Evolutionary conservation across 1,139 yeast species (phyloP).

Genomic region (Yamadazyma taylorii): DNA sequence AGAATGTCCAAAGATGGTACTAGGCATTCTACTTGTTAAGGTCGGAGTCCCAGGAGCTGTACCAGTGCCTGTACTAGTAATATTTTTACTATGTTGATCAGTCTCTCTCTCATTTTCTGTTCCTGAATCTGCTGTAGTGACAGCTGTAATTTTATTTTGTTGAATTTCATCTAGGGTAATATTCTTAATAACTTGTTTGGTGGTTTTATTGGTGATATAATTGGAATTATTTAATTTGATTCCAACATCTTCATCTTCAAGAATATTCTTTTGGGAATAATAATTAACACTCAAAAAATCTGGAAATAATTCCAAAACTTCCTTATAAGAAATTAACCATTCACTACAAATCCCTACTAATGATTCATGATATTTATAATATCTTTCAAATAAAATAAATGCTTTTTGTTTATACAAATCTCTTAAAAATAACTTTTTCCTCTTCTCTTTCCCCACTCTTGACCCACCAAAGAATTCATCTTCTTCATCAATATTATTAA

Average conservation of each 20-base stretch:
- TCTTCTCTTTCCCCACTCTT: slow-evolving; percentile 23
- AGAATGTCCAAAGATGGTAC: slow-evolving; percentile 13
- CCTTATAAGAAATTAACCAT: slow-evolving; percentile 40
- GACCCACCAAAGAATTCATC: slow-evolving; percentile 25
- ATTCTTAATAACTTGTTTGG: slow-evolving; percentile 30
- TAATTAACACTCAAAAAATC: slow-evolving; percentile 36
- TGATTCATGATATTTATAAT: slow-evolving; percentile 40
- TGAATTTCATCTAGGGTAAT: slow-evolving; percentile 28
- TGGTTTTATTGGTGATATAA: slow-evolving; percentile 8
- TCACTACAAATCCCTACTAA: slow-evolving; percentile 44
- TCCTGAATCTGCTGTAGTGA: slow-evolving; percentile 28
- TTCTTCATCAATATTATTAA: slow-evolving; percentile 25
- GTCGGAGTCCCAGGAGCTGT: no score
- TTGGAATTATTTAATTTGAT: slow-evolving; percentile 1
- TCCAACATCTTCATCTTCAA: slow-evolving; percentile 4
- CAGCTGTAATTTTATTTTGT: slow-evolving; percentile 10
- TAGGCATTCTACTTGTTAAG: slow-evolving; percentile 8
- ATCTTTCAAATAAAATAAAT: slow-evolving; percentile 32
- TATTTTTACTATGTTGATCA: slow-evolving; percentile 5
- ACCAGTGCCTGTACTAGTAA: slow-evolving; percentile 1
- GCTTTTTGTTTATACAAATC: slow-evolving; percentile 36
- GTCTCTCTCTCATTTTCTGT: slow-evolving; percentile 24
- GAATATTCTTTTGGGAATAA: slow-evolving; percentile 4
- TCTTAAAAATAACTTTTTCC: slow-evolving; percentile 32
- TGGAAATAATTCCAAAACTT: slow-evolving; percentile 39